These are phyloP conservation scores for Syzygium malaccense DNA, from an alignment of 441 rosid species.

Conservation along the genomic window DNA sequence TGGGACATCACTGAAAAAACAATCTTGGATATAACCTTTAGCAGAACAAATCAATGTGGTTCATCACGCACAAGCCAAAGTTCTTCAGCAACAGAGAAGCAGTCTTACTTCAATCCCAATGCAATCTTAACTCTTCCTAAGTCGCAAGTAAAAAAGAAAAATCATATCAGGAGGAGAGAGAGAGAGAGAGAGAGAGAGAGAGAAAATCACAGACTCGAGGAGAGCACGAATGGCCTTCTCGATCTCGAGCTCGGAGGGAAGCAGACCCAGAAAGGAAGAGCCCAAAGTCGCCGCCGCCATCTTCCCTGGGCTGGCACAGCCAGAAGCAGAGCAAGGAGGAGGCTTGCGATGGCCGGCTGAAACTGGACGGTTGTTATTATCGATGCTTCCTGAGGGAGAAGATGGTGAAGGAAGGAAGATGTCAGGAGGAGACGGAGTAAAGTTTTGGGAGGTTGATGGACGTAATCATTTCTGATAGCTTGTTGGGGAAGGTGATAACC, in stretches of 20 bases:
- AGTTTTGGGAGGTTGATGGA: not conserved
- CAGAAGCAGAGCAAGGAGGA: conserved; percentile 2
- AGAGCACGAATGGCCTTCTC: conserved; percentile 33
- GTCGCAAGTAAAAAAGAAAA: not conserved
- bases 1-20: not conserved
- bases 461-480: not conserved
- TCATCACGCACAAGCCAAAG: not conserved
- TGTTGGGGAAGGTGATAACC: not conserved
- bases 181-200: not conserved
- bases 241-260: conserved; percentile 34
- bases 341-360: not conserved
- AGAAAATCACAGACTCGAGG: conserved; percentile 21
- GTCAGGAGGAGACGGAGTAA: not conserved
- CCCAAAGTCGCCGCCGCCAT: not conserved
- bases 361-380: not conserved
- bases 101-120: not conserved
- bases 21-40: not conserved
- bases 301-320: not conserved
- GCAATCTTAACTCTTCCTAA: not conserved
- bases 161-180: not conserved
- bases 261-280: conserved; percentile 13
- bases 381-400: not conserved
- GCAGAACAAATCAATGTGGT: not conserved
- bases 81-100: not conserved
- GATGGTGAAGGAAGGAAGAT: not conserved